Conservation (phyloP, 805 yeast species). For the Candida cerambycidarum region DNA sequence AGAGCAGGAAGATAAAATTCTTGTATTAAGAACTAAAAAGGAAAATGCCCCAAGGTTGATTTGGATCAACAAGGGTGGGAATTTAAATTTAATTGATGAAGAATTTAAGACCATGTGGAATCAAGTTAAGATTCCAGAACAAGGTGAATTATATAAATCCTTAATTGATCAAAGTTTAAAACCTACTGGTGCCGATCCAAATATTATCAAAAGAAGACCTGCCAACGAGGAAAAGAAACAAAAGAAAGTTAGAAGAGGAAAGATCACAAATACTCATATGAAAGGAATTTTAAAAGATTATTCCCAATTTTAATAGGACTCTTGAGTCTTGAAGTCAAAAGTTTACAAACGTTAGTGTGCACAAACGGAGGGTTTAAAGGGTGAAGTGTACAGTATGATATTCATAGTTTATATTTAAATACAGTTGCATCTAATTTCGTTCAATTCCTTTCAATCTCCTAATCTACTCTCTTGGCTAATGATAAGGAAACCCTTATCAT, state of each 20-base stretch:
- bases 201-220: slow-evolving; percentile 70
- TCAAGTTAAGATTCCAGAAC: slow-evolving; percentile 73
- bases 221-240: slow-evolving; percentile 66
- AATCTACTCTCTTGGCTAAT: too few species aligned
- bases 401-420: not conserved
- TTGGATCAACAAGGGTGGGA: slow-evolving; percentile 85
- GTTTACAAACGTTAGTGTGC: too few species aligned
- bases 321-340: too few species aligned
- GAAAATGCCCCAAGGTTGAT: slow-evolving; percentile 90
- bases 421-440: slow-evolving; percentile 3
- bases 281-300: slow-evolving; percentile 93
- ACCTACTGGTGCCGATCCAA: slow-evolving; percentile 98
- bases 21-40: slow-evolving; percentile 87
- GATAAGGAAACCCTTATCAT: too few species aligned
- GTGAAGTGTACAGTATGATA: not conserved
- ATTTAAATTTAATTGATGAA: slow-evolving; percentile 67
- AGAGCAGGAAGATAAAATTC: slow-evolving; percentile 72
- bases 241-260: slow-evolving; percentile 89
- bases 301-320: slow-evolving; percentile 23
- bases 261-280: slow-evolving; percentile 95
- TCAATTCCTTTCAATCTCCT: too few species aligned
- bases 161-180: slow-evolving; percentile 84
- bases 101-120: slow-evolving; percentile 86
- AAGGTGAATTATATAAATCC: slow-evolving; percentile 75
- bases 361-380: not conserved